These are phyloP conservation scores for Pseudoneurospora amorphoporcata DNA, from an alignment of 495 filamentous ascomycete genomes.

Conservation along the genomic window DNA sequence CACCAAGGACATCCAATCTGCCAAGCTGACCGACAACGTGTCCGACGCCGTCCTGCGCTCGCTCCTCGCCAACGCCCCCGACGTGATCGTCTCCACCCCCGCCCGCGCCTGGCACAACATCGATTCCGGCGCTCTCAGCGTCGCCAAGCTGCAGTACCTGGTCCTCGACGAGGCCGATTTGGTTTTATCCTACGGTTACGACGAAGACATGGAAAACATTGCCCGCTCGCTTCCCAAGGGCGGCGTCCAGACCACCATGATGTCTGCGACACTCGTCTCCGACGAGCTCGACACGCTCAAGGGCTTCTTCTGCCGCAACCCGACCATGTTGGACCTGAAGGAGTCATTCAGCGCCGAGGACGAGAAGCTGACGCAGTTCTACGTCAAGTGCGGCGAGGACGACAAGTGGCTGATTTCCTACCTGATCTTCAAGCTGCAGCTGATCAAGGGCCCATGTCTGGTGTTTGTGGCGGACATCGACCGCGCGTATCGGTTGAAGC, in stretches of 20 bases:
- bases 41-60: constrained; percentile 78
- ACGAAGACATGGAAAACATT: constrained; percentile 74
- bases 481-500: constrained; percentile 84
- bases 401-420: constrained; percentile 94
- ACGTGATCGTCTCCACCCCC: constrained; percentile 85
- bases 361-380: constrained; percentile 70
- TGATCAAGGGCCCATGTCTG: constrained; percentile 90
- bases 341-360: constrained; percentile 56
- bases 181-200: constrained; percentile 89
- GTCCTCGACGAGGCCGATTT: constrained; percentile 95
- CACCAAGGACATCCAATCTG: constrained; percentile 64
- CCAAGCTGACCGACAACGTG: constrained; percentile 83
- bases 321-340: constrained; percentile 64
- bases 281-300: constrained; percentile 79
- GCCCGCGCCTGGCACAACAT: constrained; percentile 62
- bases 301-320: constrained; percentile 74
- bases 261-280: constrained; percentile 89
- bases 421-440: constrained; percentile 86
- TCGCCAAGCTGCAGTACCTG: constrained; percentile 62
- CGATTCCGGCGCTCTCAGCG: constrained; percentile 54
- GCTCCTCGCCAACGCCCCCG: constrained; percentile 76
- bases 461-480: constrained; percentile 93
- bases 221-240: constrained; percentile 68
- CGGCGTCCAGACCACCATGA: constrained; percentile 68
- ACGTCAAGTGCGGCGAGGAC: constrained; percentile 85